A percentile compares a stretch with the other conserved stretches of the same genome.
Conservation (phyloP, 805 yeast species). For the Cyberlindnera americana region DNA sequence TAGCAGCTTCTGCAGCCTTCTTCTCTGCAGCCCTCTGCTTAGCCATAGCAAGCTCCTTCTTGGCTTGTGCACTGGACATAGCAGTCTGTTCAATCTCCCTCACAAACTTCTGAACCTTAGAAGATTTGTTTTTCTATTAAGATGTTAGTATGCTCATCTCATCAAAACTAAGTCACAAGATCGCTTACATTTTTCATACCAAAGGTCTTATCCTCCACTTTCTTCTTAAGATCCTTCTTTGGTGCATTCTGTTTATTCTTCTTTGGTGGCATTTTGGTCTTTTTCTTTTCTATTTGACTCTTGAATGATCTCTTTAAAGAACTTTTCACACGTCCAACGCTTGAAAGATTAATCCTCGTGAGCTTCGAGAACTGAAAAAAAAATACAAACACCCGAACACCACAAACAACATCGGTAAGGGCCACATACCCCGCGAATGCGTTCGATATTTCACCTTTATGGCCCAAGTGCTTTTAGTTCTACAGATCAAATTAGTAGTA, state of each 20-base stretch:
- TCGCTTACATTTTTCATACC: conserved; percentile 79
- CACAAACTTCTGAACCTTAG: conserved; percentile 77
- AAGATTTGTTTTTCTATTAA: conserved; percentile 72
- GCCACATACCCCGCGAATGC: conserved; percentile 1
- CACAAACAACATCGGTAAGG: not conserved
- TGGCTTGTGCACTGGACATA: conserved; percentile 59
- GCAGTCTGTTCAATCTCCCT: conserved; percentile 54
- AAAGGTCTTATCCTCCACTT: conserved; percentile 85
- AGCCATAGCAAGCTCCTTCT: conserved; percentile 72
- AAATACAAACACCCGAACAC: too few species aligned
- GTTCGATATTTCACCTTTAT: not conserved
- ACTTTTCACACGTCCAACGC: too few species aligned
- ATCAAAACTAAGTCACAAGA: not conserved
- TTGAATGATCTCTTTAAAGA: too few species aligned
- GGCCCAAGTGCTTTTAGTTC: not conserved
- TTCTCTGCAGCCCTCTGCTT: conserved; percentile 70
- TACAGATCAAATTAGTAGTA: not conserved
- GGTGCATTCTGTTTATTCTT: conserved; percentile 50
- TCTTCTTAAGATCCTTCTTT: conserved; percentile 55
- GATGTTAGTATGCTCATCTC: conserved; percentile 2
- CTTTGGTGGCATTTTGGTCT: conserved; percentile 75
- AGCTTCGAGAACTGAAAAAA: not conserved
- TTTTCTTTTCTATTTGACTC: not conserved
- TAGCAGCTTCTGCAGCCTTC: conserved; percentile 88
- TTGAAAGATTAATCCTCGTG: too few species aligned